Base-by-base conservation (phyloP, 257 asterid genomes). In the Nicotiana tomentosiformis region DNA sequence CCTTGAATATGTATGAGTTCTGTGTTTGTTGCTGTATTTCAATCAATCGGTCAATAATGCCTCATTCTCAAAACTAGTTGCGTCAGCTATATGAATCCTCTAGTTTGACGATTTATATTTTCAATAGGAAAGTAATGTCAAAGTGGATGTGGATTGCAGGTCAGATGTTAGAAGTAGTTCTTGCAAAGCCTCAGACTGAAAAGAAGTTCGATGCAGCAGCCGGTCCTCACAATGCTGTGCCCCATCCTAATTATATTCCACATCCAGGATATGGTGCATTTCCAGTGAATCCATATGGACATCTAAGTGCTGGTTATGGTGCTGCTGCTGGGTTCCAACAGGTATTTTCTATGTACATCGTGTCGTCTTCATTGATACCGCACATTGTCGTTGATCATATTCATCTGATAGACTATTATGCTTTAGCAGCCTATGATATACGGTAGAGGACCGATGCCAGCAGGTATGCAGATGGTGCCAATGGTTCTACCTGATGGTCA, bases 381-480 rank as follows among this genome's bases (percentile, higher is more conserved):
- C 23, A 12, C 68, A 77, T 16, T 76, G 58, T 49, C 32, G 5
- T 46, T 69, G 23, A 55, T n/a, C 26, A 10, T 7, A 32, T 83
- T 74, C 77, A 14, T 17, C 32, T 72, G 78, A 77, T 49, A 55
- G 66, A 33, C 43, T 77, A 83, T 39, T 20, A 72, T 66, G 64
- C 83, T 81, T 62, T 83, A 81, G 88, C 97, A 96, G 93, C 98
- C 99, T 62, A 92, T 96, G 96, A 94, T 93, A 80, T 96, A 96
- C 57, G 98, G 98, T 77, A 91, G 98, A 87, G 99, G 99, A 60
- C 97, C 97, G 14, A 94, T 93, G 97, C 97, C 97, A 65, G 87
- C 98, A 67, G 98, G 99, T 84, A 96, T 96, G 99, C 99, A 96
- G 87, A 96, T 96, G 99, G 99, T 96, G 87, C 99, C 98, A 3